Evolutionary conservation across 2,329 filamentous ascomycete species (phyloP).

Genomic region (Cylindrodendrum hubeiense): DNA sequence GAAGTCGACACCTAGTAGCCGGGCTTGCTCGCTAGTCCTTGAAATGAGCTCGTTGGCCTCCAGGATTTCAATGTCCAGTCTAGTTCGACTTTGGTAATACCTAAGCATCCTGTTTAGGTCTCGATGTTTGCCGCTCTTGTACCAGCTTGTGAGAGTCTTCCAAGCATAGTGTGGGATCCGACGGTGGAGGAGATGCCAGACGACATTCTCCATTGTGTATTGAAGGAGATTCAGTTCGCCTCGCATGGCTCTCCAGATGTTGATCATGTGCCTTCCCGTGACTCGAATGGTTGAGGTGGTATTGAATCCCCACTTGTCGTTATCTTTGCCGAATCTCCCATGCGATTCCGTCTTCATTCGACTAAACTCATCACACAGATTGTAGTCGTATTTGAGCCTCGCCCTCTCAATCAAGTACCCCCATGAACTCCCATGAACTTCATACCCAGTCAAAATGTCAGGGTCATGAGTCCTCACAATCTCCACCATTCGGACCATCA

Average conservation of each 20-base stretch:
- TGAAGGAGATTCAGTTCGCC: conserved; percentile 92
- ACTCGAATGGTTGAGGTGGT: conserved; percentile 92
- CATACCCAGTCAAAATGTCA: conserved; percentile 93
- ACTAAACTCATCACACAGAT: conserved; percentile 91
- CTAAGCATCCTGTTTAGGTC: conserved; percentile 81
- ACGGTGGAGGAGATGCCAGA: conserved; percentile 88
- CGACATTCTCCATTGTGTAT: conserved; percentile 97
- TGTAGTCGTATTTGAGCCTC: conserved; percentile 85
- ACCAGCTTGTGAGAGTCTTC: conserved; percentile 85
- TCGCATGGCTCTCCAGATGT: conserved; percentile 96
- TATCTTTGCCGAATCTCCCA: conserved; percentile 86
- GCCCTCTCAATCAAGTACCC: conserved; percentile 95
- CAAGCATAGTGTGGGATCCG: conserved; percentile 91
- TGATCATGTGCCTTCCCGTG: conserved; percentile 96
- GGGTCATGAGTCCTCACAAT: conserved; percentile 88
- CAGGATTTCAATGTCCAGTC: conserved; percentile 89
- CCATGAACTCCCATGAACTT: conserved; percentile 95
- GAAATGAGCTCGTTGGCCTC: conserved; percentile 90
- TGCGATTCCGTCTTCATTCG: conserved; percentile 87
- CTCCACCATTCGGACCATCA: conserved; percentile 88
- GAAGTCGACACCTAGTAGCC: conserved; percentile 94
- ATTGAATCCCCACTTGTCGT: conserved; percentile 93
- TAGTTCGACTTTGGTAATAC: conserved; percentile 81
- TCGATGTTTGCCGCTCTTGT: conserved; percentile 73
- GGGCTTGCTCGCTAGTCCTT: conserved; percentile 93